These are phyloP conservation scores for Xylariaceae sp. DNA, from an alignment of 2,329 filamentous ascomycete species.

Conservation along the genomic window DNA sequence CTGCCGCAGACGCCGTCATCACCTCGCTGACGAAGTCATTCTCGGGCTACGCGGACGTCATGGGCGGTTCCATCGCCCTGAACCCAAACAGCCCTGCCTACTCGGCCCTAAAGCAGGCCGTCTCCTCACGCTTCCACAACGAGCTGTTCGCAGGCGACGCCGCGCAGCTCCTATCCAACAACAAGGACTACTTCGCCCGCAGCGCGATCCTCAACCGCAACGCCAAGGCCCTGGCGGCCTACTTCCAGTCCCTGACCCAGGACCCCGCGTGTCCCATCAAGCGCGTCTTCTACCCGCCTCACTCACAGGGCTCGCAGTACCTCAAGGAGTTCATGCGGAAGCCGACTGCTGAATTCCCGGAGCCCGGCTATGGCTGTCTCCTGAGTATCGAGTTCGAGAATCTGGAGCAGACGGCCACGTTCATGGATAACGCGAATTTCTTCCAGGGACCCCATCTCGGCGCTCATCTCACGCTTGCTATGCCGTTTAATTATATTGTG, in stretches of 20 bases:
- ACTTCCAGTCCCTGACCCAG: conserved; percentile 32
- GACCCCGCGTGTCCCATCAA: conserved; percentile 34
- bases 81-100: conserved; percentile 24
- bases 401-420: conserved; percentile 38
- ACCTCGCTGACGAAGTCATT: conserved; percentile 53
- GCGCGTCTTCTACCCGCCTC: conserved; percentile 42
- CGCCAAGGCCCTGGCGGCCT: conserved; percentile 38
- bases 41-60: conserved; percentile 46
- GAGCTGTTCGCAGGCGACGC: conserved; percentile 46
- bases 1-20: conserved; percentile 43
- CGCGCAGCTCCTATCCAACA: conserved; percentile 41
- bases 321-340: conserved; percentile 31
- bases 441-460: conserved; percentile 51
- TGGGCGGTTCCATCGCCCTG: conserved; percentile 24
- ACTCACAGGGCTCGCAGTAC: conserved; percentile 17
- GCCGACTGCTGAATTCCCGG: conserved; percentile 40
- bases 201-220: conserved; percentile 40
- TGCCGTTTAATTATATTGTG: conserved; percentile 44
- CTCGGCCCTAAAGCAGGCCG: conserved; percentile 16
- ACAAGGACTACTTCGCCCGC: conserved; percentile 39
- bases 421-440: conserved; percentile 46
- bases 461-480: conserved; percentile 45
- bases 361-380: conserved; percentile 51
- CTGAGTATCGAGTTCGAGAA: conserved; percentile 46
- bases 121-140: conserved; percentile 35